Base-by-base conservation (phyloP, 108 stramenopile genomes). In the Mediolabrus comicus region DNA sequence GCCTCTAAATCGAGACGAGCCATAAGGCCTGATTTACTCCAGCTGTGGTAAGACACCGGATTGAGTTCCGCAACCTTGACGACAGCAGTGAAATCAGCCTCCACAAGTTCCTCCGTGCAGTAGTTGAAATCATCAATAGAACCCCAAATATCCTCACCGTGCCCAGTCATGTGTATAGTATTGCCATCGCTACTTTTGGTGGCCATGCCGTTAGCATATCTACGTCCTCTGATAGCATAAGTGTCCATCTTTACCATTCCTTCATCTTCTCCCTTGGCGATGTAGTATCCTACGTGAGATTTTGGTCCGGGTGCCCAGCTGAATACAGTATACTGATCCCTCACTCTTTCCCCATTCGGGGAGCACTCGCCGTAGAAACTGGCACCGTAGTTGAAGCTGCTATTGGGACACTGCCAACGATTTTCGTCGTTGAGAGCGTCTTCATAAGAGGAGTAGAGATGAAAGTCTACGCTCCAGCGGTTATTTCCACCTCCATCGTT, bases 351-450 rank as follows among this genome's bases (percentile, higher is more conserved):
- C 4, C 74, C 74, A 27, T 11, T 28, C 4, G 74, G 74, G 14
- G 66, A 67, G 53, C 74, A 75, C 9, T 62, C 36, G 2, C 77
- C 62, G 28, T 38, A 31, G 61, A 83, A 72, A 30, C 62, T 22
- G 13, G 41, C 51, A 7, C 59, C 34, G 61, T 79, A 75, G 30
- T 62, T 70, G 60, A 57, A 83, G 27, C 9, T 14, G 28, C 52
- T 38, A 0, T 46, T 46, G 16, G 74, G 74, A 65, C 77, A 83
- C 28, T 46, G 22, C 82, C 82, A 83, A 6, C 73, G 59, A 32
- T 83, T 83, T 0, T 25, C 24, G 34, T 67, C 66, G 10, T 14
- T 13, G 25, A 58, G 16, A 16, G 82, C 82, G 43, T 83, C 82
- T 22, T 74, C 77, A 30, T 75, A 75, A 29, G 67, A 79, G 25